A percentile compares a stretch with the other conserved stretches of the same genome.
These are phyloP conservation scores for Trypanosoma lewisi DNA, from an alignment of 208 protist genomes.

Conservation along the genomic window DNA sequence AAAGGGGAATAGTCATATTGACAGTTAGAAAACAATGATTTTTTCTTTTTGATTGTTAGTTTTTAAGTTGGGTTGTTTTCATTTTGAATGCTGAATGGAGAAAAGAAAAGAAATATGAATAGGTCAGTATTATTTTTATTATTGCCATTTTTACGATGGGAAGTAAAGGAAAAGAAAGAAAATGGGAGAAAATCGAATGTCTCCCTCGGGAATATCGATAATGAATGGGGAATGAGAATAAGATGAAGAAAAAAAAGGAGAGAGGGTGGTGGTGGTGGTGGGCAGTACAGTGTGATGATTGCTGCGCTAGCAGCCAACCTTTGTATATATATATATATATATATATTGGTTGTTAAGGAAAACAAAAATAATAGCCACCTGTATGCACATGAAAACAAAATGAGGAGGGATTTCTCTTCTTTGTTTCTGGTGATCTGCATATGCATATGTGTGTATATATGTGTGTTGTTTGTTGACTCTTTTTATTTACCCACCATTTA, in stretches of 20 bases:
- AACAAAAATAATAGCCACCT: neutral
- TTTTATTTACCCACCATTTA: conserved; percentile 13
- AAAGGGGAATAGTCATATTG: conserved; percentile 15
- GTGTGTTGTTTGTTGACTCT: conserved; percentile 9
- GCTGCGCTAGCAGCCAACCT: too few relatives aligned
- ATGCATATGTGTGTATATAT: conserved; percentile 9
- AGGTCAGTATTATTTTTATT: too few relatives aligned
- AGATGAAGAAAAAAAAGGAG: too few relatives aligned
- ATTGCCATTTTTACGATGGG: too few relatives aligned
- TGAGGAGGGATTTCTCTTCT: conserved; percentile 3
- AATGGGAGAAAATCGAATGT: neutral
- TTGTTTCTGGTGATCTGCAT: conserved; percentile 9
- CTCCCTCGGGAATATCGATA: too few relatives aligned
- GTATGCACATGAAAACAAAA: neutral
- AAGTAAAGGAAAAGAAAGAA: neutral
- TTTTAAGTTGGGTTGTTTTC: conserved; percentile 8
- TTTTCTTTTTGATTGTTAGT: conserved; percentile 21
- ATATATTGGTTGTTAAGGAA: neutral
- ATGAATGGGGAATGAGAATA: too few relatives aligned
- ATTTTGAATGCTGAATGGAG: conserved; percentile 13
- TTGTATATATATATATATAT: conserved; percentile 27
- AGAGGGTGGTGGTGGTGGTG: too few relatives aligned
- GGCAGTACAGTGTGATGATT: too few relatives aligned
- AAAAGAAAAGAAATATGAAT: conserved; percentile 23
- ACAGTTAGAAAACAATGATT: too few relatives aligned